phyloP scores from a whole-genome alignment of 371 early-diverging fungal genomes.

The Syncephalastrum contaminatum region DNA sequence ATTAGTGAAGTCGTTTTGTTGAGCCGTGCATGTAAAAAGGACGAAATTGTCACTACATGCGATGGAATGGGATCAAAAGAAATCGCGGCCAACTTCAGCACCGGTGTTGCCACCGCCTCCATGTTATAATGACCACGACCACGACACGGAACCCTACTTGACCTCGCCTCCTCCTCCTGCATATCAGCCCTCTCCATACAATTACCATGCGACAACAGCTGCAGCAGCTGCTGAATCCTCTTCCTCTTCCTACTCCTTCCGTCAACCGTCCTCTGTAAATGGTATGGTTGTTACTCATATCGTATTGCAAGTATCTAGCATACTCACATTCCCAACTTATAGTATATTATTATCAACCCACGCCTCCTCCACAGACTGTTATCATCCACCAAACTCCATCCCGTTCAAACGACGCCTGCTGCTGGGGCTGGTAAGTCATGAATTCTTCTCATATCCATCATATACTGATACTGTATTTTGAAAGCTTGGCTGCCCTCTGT shows the following conservation, averaged over 20 bases:
- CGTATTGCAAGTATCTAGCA: too few relatives aligned
- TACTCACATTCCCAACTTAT: slow-evolving; percentile 7
- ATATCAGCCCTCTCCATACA: slow-evolving; percentile 12
- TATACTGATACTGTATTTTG: too few relatives aligned
- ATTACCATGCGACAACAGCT: slow-evolving; percentile 5
- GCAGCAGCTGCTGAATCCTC: neutral
- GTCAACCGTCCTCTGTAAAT: neutral
- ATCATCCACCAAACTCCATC: slow-evolving; percentile 36
- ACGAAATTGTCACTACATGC: too few relatives aligned
- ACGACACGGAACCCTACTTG: neutral
- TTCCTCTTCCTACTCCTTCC: slow-evolving; percentile 9
- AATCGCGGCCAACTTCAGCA: slow-evolving; percentile 11
- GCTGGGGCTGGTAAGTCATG: slow-evolving; percentile 42
- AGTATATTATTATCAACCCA: slow-evolving; percentile 32
- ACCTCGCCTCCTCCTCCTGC: slow-evolving; percentile 20
- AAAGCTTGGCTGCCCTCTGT: slow-evolving; percentile 28
- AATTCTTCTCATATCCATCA: neutral
- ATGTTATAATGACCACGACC: slow-evolving; percentile 4
- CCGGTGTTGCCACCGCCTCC: slow-evolving; percentile 12
- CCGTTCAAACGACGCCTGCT: slow-evolving; percentile 43
- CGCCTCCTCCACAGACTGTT: slow-evolving; percentile 43
- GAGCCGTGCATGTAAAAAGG: too few relatives aligned
- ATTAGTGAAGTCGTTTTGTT: too few relatives aligned
- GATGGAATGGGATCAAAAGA: neutral
- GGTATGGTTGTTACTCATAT: too few relatives aligned